Evolutionary conservation across 768 basidiomycete species (phyloP), one percentile per base, ranked within the genome.

Genomic region (Rhodocollybia butyracea): DNA sequence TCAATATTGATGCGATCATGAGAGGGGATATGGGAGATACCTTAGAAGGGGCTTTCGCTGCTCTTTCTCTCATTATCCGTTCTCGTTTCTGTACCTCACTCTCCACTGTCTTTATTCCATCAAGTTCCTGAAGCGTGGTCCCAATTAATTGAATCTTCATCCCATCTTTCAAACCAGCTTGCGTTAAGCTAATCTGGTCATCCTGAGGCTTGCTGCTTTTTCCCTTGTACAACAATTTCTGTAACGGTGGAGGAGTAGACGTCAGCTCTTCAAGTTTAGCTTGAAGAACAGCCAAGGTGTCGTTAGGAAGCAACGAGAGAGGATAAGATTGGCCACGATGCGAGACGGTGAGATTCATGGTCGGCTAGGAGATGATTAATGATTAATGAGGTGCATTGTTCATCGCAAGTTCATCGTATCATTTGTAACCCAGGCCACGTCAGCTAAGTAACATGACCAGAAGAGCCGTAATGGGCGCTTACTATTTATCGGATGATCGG

Each of bases 171-270:
- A 91, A 63, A n/a, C 89, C 88, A 0, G 62, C 80, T 68, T 64
- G 63, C 3, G 12, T 67, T 61, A 73, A 62, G 27, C 63, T 75
- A 45, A 56, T 70, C 24, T 61, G 63, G 15, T 63, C 65, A 34
- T 66, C 61, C 38, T 63, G 59, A 0, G 66, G 55, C 51, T 71
- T 79, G 11, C 67, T 54, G 48, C 73, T 78, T 74, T 86, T 90
- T 31, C 89, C 87, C 64, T 83, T 88, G 71, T 79, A 86, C 8
- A 91, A 66, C 39, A 91, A 73, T 62, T 91, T 92, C 72, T 91
- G 89, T 38, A 84, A 70, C 3, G 75, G 65, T 3, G 82, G 76
- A 0, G 88, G 86, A 11, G 91, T 84, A 24, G 76, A 74, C 2
- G 88, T 91, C 27, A 89, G 75, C 59, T 83, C 77, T 63, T 86